These are phyloP conservation scores for Cicer pinnatifidum DNA, from an alignment of 306 rosid species.

Conservation along the genomic window DNA sequence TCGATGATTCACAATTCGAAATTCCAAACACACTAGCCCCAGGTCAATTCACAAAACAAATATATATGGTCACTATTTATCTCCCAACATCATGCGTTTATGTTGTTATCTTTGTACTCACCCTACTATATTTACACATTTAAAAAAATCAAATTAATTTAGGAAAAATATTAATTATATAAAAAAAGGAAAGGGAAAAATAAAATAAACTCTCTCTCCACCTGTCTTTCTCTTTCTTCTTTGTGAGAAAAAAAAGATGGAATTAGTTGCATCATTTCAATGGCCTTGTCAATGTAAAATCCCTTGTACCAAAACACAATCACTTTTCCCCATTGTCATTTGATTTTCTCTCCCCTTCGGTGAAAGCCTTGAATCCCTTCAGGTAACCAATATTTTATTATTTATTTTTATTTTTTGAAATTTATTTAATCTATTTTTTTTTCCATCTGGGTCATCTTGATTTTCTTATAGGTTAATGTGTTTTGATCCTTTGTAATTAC, in stretches of 20 bases:
- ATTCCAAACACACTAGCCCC: not conserved
- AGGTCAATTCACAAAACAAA: not conserved
- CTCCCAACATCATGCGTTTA: constrained; percentile 38
- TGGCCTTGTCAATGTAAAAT: constrained; percentile 3
- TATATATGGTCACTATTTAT: constrained; percentile 28
- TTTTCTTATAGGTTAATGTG: not conserved
- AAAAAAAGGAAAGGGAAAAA: not conserved
- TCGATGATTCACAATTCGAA: constrained; percentile 2
- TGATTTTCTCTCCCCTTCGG: constrained; percentile 38
- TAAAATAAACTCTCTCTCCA: constrained; percentile 27
- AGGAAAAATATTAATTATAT: not conserved
- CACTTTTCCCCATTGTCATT: constrained; percentile 32
- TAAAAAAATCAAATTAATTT: not conserved
- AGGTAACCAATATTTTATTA: constrained; percentile 38
- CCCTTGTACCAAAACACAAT: constrained; percentile 25
- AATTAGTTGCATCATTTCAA: constrained; percentile 39
- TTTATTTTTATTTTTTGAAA: not conserved
- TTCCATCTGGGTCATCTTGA: not conserved
- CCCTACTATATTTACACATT: not conserved
- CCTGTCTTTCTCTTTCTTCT: constrained; percentile 41
- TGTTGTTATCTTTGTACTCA: not conserved
- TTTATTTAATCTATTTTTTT: not conserved
- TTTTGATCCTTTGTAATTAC: constrained; percentile 41
- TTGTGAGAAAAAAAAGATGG: constrained; percentile 35
- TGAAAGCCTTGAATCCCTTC: constrained; percentile 45